Conservation (phyloP, 352 stramenopile genomes). For the Pythium rishiriense region DNA sequence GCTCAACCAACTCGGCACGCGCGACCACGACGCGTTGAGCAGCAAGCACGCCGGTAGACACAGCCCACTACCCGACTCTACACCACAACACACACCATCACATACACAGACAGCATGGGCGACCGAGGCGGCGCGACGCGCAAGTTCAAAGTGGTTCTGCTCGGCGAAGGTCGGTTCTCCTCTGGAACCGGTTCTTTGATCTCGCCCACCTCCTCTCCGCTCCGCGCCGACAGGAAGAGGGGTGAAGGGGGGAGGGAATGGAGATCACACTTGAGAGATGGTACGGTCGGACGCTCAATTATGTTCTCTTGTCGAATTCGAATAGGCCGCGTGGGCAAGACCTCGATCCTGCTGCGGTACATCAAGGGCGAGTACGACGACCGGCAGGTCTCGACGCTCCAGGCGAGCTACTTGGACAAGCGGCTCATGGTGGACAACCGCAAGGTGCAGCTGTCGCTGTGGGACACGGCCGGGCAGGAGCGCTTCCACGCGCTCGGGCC, state of each 20-base stretch:
- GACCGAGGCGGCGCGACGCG: constrained; percentile 51
- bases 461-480: constrained; percentile 88
- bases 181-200: neutral
- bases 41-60: constrained; percentile 1
- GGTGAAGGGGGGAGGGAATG: neutral
- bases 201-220: neutral
- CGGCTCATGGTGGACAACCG: constrained; percentile 80
- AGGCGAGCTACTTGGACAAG: constrained; percentile 94
- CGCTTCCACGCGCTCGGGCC: constrained; percentile 85
- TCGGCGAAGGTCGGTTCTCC: constrained; percentile 70
- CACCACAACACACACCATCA: neutral
- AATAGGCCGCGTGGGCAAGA: constrained; percentile 93
- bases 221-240: neutral
- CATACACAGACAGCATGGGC: constrained; percentile 38
- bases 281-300: neutral
- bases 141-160: constrained; percentile 86
- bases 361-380: constrained; percentile 94
- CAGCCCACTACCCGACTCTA: neutral
- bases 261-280: neutral
- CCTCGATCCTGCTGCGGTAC: constrained; percentile 93
- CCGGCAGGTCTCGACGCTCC: constrained; percentile 89
- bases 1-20: neutral
- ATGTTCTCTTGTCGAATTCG: neutral
- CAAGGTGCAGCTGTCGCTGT: constrained; percentile 82
- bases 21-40: neutral